Conservation (phyloP, 2,329 filamentous ascomycete species). For the Penicillium brevicompactum region DNA sequence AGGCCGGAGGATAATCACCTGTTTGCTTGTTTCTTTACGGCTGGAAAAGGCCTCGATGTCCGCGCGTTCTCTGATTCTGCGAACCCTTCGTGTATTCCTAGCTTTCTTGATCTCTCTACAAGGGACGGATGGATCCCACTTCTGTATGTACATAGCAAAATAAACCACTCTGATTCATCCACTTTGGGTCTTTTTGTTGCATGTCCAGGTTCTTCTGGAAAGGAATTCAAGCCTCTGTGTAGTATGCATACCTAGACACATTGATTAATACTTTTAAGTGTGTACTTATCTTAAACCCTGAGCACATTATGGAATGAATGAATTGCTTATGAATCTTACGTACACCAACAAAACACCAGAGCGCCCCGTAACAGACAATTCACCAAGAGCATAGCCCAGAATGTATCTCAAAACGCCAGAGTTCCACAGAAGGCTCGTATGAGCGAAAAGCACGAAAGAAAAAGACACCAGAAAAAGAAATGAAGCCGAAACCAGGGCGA, state of each 20-base stretch:
- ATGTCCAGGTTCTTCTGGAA: too few relatives aligned
- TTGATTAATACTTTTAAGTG: background rate
- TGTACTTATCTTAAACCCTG: background rate
- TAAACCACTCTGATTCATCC: conserved; percentile 4
- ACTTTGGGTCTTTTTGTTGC: background rate
- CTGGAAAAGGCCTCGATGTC: background rate
- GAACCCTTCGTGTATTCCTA: conserved; percentile 27
- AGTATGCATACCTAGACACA: too few relatives aligned
- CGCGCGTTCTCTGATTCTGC: conserved; percentile 6
- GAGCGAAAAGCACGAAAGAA: background rate
- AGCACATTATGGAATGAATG: background rate
- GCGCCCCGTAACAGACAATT: background rate
- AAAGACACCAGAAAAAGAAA: conserved; percentile 1
- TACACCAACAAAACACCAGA: background rate
- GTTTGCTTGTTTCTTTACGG: conserved; percentile 4
- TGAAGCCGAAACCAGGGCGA: background rate
- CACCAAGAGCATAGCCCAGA: background rate
- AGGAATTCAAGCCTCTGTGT: too few relatives aligned
- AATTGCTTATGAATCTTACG: background rate
- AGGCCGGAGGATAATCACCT: conserved; percentile 8
- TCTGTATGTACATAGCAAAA: conserved; percentile 26
- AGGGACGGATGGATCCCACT: conserved; percentile 14
- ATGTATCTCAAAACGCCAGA: background rate
- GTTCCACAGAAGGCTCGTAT: background rate
- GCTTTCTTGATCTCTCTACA: conserved; percentile 12